Evolutionary conservation across 2,329 filamentous ascomycete species (phyloP), one percentile per base, ranked within the genome.

Genomic region (Rhynchosporium graminicola): DNA sequence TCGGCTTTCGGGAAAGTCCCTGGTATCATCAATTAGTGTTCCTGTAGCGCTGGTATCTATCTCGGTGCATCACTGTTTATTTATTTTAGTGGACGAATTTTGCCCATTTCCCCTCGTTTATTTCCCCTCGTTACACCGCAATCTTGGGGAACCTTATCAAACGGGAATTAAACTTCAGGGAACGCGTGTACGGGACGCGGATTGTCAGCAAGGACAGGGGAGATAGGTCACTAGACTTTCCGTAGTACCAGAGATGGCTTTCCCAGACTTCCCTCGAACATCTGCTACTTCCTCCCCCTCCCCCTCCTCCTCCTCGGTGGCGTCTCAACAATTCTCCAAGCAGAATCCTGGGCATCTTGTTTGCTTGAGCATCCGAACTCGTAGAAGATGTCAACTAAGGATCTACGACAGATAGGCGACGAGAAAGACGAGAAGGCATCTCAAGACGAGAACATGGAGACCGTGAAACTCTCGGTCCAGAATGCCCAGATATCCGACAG

Each of bases 391-490:
- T 20, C 52, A 31, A 54, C 28, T n/a, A 31, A 58, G 10, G 38
- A 57, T 48, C 47, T 31, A 4, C 36, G 51, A 12, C 60, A 29
- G 12, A 54, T 15, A 20, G 61, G 60, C 38, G 48, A 57, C 45
- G 63, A 64, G 52, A 45, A 50, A 12, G 65, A 59, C 43, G 46
- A 52, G 1, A 57, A 59, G 52, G 58, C 50, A 20, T 42, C 40
- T 13, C 45, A 50, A 26, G 60, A 64, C 5, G 65, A 63, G 45
- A 64, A 66, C 7, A 60, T 61, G 43, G 60, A 62, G 20, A 65
- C 63, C 26, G 42, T 38, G 33, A 63, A 63, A 40, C 43, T 50
- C 12, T 40, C 46, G 1, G 52, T 29, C n/a, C 12, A 46, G 4
- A 42, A n/a, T 15, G 38, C 29, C 3, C 58, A 55, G 15, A 15